A percentile compares a stretch with the other conserved stretches of the same genome.
These are phyloP conservation scores for Trichosanthes cucumerina DNA, from an alignment of 306 rosid genomes.

Conservation along the genomic window DNA sequence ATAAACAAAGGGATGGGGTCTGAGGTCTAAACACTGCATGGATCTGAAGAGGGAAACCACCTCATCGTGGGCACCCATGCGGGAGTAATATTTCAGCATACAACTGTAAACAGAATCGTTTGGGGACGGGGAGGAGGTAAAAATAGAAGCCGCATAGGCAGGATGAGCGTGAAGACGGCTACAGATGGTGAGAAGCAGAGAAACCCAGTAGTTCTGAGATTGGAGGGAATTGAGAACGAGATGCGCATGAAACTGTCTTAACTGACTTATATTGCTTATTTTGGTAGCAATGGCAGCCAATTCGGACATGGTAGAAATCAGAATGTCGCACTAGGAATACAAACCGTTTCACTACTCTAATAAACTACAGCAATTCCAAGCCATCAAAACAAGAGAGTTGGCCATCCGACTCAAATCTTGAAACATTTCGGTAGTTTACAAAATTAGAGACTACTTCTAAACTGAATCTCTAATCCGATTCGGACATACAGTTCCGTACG, in stretches of 20 bases:
- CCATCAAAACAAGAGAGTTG: neutral
- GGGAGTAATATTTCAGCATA: conserved; percentile 47
- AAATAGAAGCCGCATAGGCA: conserved; percentile 32
- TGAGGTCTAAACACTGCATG: conserved; percentile 20
- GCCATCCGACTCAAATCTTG: neutral
- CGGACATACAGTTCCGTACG: neutral
- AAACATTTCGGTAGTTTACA: neutral
- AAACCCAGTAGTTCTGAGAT: conserved; percentile 35
- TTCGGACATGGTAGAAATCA: neutral
- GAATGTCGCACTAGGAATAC: neutral
- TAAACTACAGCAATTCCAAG: neutral
- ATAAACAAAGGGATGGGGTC: conserved; percentile 28
- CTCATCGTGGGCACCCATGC: conserved; percentile 14
- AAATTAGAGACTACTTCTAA: neutral
- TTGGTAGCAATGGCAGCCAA: conserved; percentile 2
- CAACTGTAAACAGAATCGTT: conserved; percentile 27
- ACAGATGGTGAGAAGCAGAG: conserved; percentile 41
- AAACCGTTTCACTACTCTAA: neutral
- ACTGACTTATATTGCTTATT: conserved; percentile 18
- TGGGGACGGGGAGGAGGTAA: conserved; percentile 26
- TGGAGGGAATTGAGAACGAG: conserved; percentile 34
- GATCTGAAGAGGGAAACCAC: conserved; percentile 28
- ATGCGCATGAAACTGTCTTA: conserved; percentile 44
- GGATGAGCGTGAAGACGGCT: conserved; percentile 43
- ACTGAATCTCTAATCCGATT: neutral